These are phyloP conservation scores for Salix dunnii DNA, from an alignment of 345 rosid genomes.

Conservation along the genomic window DNA sequence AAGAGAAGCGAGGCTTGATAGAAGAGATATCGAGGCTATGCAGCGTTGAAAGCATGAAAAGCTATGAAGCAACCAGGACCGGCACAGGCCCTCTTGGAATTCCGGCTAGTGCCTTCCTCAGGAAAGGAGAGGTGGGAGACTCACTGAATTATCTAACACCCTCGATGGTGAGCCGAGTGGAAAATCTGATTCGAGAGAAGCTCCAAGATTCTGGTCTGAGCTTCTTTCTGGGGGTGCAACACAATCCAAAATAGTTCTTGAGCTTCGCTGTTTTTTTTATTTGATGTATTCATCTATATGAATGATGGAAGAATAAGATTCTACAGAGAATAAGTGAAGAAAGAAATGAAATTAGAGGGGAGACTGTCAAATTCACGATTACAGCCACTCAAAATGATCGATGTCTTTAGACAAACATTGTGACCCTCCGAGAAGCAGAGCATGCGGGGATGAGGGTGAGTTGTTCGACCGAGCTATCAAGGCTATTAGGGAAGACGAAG, in stretches of 20 bases:
- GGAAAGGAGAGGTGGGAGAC: slow-evolving; percentile 37
- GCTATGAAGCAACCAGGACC: slow-evolving; percentile 34
- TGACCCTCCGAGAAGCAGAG: no score
- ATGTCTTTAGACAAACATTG: no score
- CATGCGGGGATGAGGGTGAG: no score
- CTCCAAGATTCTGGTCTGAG: slow-evolving; percentile 25
- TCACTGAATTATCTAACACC: slow-evolving; percentile 28
- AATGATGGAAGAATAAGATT: not conserved
- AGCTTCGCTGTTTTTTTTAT: not conserved
- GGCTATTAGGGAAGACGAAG: no score
- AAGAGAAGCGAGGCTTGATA: slow-evolving; percentile 22
- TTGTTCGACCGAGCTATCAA: no score
- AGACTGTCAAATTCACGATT: not conserved
- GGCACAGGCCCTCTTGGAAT: slow-evolving; percentile 27
- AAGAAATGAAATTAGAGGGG: not conserved
- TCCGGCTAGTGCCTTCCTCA: slow-evolving; percentile 26
- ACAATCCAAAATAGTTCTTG: no score
- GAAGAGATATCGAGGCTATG: slow-evolving; percentile 30
- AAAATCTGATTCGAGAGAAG: slow-evolving; percentile 6
- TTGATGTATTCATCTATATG: not conserved
- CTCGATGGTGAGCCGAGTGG: slow-evolving; percentile 14
- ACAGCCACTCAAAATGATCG: no score
- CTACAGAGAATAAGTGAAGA: no score
- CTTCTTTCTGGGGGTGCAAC: not conserved
- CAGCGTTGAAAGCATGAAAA: slow-evolving; percentile 41